Percentiles rank a stretch among this genome's conserved stretches.
These are phyloP conservation scores for Domatiomyces globalis DNA, from an alignment of 2,329 filamentous ascomycete species.

Conservation along the genomic window DNA sequence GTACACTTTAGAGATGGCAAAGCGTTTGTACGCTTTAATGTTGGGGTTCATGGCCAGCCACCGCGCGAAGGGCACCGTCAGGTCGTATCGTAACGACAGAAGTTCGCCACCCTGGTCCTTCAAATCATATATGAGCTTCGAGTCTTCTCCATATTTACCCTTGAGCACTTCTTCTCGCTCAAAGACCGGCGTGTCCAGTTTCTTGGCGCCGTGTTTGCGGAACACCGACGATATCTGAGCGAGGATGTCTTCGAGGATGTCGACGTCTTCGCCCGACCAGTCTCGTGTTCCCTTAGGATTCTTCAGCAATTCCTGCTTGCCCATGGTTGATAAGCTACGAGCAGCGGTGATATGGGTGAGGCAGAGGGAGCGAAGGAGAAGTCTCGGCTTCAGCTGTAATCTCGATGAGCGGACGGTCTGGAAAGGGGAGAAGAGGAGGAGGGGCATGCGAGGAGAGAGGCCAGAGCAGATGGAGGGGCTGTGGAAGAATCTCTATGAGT, in stretches of 20 bases:
- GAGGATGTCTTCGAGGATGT: slow-evolving; percentile 70
- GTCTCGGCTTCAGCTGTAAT: background rate
- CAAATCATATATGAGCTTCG: slow-evolving; percentile 81
- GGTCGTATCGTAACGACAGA: slow-evolving; percentile 70
- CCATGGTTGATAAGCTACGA: background rate
- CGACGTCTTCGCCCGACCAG: slow-evolving; percentile 65
- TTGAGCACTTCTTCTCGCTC: slow-evolving; percentile 75
- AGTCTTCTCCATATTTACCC: slow-evolving; percentile 86
- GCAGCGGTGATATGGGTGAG: background rate
- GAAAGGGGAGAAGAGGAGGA: background rate
- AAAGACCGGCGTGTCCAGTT: slow-evolving; percentile 71
- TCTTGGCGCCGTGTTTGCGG: slow-evolving; percentile 67
- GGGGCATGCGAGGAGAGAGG: background rate
- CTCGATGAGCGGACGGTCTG: background rate
- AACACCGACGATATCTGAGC: slow-evolving; percentile 62
- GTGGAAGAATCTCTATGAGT: background rate
- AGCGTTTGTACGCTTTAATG: slow-evolving; percentile 75
- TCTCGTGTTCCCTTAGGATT: slow-evolving; percentile 85
- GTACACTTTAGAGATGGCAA: slow-evolving; percentile 90
- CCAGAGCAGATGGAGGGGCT: background rate
- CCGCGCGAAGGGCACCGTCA: slow-evolving; percentile 80
- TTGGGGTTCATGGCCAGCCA: slow-evolving; percentile 84
- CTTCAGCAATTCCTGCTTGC: slow-evolving; percentile 43
- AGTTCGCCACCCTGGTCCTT: slow-evolving; percentile 77
- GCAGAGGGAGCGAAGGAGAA: background rate